These are phyloP conservation scores for Rhodomyrtus psidioides DNA, from an alignment of 441 rosid species.

Conservation along the genomic window DNA sequence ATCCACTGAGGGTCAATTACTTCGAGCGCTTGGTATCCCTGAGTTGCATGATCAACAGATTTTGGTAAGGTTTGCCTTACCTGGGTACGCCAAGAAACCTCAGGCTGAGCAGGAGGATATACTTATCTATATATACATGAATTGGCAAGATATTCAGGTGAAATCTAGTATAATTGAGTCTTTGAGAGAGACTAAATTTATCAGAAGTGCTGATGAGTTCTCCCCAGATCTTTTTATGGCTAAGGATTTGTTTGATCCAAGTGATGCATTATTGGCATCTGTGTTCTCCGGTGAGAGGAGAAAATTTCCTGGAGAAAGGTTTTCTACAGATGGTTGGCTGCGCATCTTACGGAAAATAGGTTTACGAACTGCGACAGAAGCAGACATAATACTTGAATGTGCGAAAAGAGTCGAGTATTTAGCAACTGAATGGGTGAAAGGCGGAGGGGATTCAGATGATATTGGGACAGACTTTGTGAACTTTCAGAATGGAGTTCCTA, in stretches of 20 bases:
- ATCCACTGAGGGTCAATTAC: constrained; percentile 61
- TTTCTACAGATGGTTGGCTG: constrained; percentile 81
- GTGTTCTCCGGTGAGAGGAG: constrained; percentile 86
- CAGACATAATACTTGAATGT: constrained; percentile 89
- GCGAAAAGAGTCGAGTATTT: constrained; percentile 80
- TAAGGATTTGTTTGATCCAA: constrained; percentile 87
- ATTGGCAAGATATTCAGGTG: constrained; percentile 73
- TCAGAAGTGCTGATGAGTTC: constrained; percentile 77
- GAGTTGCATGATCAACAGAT: constrained; percentile 85
- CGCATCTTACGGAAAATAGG: constrained; percentile 80
- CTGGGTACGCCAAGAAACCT: constrained; percentile 71
- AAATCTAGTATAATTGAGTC: constrained; percentile 79
- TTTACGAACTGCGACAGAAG: constrained; percentile 68
- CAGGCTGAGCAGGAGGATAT: constrained; percentile 80
- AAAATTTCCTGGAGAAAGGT: constrained; percentile 98
- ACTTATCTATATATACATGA: constrained; percentile 51
- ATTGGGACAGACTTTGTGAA: constrained; percentile 45
- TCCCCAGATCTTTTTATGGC: constrained; percentile 57
- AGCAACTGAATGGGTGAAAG: constrained; percentile 56
- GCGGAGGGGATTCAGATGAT: constrained; percentile 43
- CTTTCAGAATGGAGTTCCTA: constrained; percentile 50
- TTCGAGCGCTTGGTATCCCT: constrained; percentile 81
- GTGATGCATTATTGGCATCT: constrained; percentile 76
- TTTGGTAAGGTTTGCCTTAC: constrained; percentile 80
- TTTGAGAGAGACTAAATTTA: constrained; percentile 79